Base-by-base conservation (phyloP, 306 rosid genomes). In the Trichosanthes truncata region DNA sequence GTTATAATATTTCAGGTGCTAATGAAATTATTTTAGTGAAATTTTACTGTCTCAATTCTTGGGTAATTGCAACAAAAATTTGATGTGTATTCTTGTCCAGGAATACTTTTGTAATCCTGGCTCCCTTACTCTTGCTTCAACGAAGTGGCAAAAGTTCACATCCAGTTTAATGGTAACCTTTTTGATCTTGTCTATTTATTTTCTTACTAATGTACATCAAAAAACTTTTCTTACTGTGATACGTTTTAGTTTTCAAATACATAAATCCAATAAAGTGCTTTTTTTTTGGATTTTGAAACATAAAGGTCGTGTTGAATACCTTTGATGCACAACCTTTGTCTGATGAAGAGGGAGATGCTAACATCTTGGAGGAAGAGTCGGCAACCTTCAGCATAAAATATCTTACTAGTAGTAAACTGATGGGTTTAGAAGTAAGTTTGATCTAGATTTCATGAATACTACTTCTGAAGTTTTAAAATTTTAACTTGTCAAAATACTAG, bases 251-350 rank as follows among this genome's bases (percentile, higher is more conserved):
- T 71, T 23, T 25, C 55, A 43, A 1, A 13, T 71, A 2, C 29
- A 71, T 46, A 45, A 13, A 43, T 71, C 13, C 25, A 1, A 71
- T 71, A 7, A 71, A 45, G 56, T 23, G 11, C 56, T 45, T 71
- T 45, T 71, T 0, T 43, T 41, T 69, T 71, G 43, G 36, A 76
- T 76, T 85, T 80, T 74, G 62, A 78, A 86, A 72, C 67, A 35
- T 77, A 65, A 80, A 94, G 98, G 91, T 91, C 77, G 94, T 94
- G 59, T 65, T 94, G 81, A 87, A 86, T 88, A 92, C 96, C 63
- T 94, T 94, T 81, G 98, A 94, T 83, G 93, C 98, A 3, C 98
- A 94, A 89, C 98, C 98, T 74, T 82, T 94, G 84, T 89, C 93
- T 77, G 98, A 94, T 81, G 98, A 92, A 91, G 97, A 85, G 81